A percentile compares a stretch with the other conserved stretches of the same genome.
Conservation (phyloP, 2,329 filamentous ascomycete genomes). For the Rhinocladiella similis region DNA sequence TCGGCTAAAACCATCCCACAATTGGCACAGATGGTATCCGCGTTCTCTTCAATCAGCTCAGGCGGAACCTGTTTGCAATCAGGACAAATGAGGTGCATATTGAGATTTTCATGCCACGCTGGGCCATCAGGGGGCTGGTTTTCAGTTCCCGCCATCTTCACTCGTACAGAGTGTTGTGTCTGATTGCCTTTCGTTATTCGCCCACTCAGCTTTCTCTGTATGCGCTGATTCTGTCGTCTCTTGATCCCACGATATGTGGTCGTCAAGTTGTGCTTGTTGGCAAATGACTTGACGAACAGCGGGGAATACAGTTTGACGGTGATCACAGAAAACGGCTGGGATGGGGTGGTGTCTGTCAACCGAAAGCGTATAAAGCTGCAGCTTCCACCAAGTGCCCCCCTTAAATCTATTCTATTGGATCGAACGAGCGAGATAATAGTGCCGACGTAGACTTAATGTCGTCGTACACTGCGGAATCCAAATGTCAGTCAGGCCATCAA, state of each 20-base stretch:
- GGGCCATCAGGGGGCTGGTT: slow-evolving; percentile 40
- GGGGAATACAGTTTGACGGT: slow-evolving; percentile 70
- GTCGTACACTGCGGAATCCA: slow-evolving; percentile 24
- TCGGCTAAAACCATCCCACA: slow-evolving; percentile 90
- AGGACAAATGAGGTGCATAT: slow-evolving; percentile 78
- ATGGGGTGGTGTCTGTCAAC: slow-evolving; percentile 13
- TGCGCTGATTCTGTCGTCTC: slow-evolving; percentile 41
- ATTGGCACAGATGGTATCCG: slow-evolving; percentile 87
- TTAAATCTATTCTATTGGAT: not conserved
- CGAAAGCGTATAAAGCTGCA: not conserved
- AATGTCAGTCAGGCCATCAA: slow-evolving; percentile 30
- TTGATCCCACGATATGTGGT: slow-evolving; percentile 46
- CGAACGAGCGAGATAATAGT: slow-evolving; percentile 17
- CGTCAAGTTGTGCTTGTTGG: slow-evolving; percentile 48
- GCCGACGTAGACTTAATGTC: slow-evolving; percentile 24
- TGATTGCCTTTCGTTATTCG: slow-evolving; percentile 21
- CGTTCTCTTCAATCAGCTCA: slow-evolving; percentile 87
- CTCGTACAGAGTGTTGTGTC: slow-evolving; percentile 24
- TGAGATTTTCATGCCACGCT: slow-evolving; percentile 78
- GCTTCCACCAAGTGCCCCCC: not conserved
- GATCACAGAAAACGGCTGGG: slow-evolving; percentile 18
- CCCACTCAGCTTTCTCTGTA: slow-evolving; percentile 29
- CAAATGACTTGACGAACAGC: slow-evolving; percentile 63
- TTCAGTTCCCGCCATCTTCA: slow-evolving; percentile 39
- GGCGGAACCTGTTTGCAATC: slow-evolving; percentile 93